Evolutionary conservation across 306 rosid species (phyloP).

Genomic region (Prinsepia uniflora): DNA sequence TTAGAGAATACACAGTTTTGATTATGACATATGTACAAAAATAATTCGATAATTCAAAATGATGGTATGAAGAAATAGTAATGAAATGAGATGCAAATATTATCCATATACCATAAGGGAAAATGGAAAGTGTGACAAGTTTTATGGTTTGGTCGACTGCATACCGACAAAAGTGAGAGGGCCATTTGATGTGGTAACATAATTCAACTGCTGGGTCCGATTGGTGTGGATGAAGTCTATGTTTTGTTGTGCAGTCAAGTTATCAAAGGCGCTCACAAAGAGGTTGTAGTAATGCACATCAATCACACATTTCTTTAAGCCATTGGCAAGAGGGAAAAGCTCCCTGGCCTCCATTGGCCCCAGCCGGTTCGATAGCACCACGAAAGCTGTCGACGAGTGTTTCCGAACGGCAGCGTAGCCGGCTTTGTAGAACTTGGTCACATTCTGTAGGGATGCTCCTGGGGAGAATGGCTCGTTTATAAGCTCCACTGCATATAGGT

Average conservation of each 20-base stretch:
- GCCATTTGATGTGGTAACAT: constrained; percentile 61
- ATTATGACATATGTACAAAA: no score
- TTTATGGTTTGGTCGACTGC: not conserved
- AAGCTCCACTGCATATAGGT: constrained; percentile 67
- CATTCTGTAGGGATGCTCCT: constrained; percentile 37
- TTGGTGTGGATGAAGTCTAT: constrained; percentile 51
- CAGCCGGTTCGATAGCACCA: constrained; percentile 53
- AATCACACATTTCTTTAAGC: constrained; percentile 40
- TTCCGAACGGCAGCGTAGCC: constrained; percentile 57
- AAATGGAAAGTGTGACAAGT: not conserved
- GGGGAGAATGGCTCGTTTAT: constrained; percentile 72
- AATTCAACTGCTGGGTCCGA: constrained; percentile 38
- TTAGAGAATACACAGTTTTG: no score
- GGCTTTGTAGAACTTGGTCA: constrained; percentile 56
- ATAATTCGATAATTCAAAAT: no score
- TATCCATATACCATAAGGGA: no score
- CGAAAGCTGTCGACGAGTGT: constrained; percentile 46
- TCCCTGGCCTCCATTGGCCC: constrained; percentile 43
- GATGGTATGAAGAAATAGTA: no score
- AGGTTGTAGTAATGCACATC: constrained; percentile 74
- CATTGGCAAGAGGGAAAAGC: constrained; percentile 52
- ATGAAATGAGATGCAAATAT: no score
- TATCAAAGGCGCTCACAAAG: constrained; percentile 28
- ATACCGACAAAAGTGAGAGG: constrained; percentile 72
- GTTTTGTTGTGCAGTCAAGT: constrained; percentile 50